Evolutionary conservation across 306 rosid genomes (phyloP).

Genomic region (Cajanus cajan): DNA sequence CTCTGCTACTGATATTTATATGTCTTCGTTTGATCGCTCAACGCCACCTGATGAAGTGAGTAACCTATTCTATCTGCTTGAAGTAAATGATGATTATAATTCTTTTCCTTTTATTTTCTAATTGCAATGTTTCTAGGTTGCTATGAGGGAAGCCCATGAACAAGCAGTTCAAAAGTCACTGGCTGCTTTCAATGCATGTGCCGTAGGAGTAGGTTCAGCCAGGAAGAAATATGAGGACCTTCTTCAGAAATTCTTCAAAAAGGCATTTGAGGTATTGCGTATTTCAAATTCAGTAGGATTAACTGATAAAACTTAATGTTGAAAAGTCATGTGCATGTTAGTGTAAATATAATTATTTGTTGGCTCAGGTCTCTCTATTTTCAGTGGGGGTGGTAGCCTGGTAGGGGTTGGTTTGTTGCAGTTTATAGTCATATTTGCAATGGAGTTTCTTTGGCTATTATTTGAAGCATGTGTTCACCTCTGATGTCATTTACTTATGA

Average conservation of each 20-base stretch:
- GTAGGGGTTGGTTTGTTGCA: background rate
- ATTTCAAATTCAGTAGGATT: background rate
- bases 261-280: slow-evolving; percentile 77
- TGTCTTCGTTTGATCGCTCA: slow-evolving; percentile 74
- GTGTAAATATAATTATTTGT: background rate
- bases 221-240: slow-evolving; percentile 81
- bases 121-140: slow-evolving; percentile 52
- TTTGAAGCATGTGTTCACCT: background rate
- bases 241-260: slow-evolving; percentile 69
- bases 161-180: slow-evolving; percentile 74
- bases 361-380: background rate
- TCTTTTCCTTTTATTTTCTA: slow-evolving; percentile 16
- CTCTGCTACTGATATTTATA: slow-evolving; percentile 69
- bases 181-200: slow-evolving; percentile 69
- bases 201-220: slow-evolving; percentile 82
- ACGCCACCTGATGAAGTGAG: slow-evolving; percentile 91
- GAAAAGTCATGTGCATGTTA: background rate
- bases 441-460: background rate
- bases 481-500: slow-evolving; percentile 16
- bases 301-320: background rate
- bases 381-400: background rate
- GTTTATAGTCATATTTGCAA: background rate
- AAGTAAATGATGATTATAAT: slow-evolving; percentile 24
- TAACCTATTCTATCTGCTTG: slow-evolving; percentile 26
- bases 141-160: slow-evolving; percentile 90